A percentile compares a stretch with the other conserved stretches of the same genome.
Conservation (phyloP, 2,329 filamentous ascomycete genomes). For the Fusarium algeriense region DNA sequence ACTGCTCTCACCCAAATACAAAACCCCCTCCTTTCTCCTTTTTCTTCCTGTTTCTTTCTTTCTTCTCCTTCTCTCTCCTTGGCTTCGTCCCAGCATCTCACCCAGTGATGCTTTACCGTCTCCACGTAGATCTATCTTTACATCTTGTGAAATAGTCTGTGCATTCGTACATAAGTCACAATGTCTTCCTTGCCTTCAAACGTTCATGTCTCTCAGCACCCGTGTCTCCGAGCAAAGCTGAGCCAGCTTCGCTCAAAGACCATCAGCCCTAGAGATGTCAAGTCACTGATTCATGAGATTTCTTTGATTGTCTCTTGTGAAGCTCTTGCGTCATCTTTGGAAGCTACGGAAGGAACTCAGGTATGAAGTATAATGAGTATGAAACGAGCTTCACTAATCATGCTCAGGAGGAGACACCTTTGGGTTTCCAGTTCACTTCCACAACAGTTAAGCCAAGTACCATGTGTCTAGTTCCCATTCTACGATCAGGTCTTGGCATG, state of each 20-base stretch:
- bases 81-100: slow-evolving; percentile 45
- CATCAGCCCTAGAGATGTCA: slow-evolving; percentile 80
- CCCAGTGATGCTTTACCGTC: slow-evolving; percentile 40
- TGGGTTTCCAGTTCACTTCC: slow-evolving; percentile 81
- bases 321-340: slow-evolving; percentile 76
- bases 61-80: slow-evolving; percentile 38
- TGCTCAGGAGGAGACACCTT: slow-evolving; percentile 77
- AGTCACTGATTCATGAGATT: slow-evolving; percentile 87
- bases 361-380: slow-evolving; percentile 59
- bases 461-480: slow-evolving; percentile 88
- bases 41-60: slow-evolving; percentile 29
- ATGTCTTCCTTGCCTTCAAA: slow-evolving; percentile 65
- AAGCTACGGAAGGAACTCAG: slow-evolving; percentile 68
- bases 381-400: slow-evolving; percentile 5
- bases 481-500: slow-evolving; percentile 94
- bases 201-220: slow-evolving; percentile 85
- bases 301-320: slow-evolving; percentile 84
- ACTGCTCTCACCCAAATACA: slow-evolving; percentile 30
- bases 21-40: slow-evolving; percentile 28
- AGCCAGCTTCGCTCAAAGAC: slow-evolving; percentile 84
- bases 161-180: slow-evolving; percentile 10
- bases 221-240: slow-evolving; percentile 88
- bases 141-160: slow-evolving; percentile 21
- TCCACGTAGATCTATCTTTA: slow-evolving; percentile 28
- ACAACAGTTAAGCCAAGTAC: slow-evolving; percentile 71